phyloP scores from a whole-genome alignment of 2,329 filamentous ascomycete genomes.

The Cladosporium velox region DNA sequence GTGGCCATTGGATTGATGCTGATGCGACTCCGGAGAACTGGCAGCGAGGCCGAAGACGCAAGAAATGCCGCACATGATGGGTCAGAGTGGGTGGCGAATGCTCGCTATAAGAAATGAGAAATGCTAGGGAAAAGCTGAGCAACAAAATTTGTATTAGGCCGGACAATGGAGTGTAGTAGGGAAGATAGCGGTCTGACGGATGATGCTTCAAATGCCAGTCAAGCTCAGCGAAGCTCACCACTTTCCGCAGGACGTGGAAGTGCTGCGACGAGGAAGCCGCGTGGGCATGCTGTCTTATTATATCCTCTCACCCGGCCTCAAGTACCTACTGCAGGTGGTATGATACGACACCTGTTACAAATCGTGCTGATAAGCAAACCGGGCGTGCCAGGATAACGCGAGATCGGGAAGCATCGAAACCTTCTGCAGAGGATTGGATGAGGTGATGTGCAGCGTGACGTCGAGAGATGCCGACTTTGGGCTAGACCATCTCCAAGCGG shows the following conservation, averaged over 20 bases:
- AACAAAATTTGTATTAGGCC: not conserved
- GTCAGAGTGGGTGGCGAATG: not conserved
- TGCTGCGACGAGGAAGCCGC: not conserved
- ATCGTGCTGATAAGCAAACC: constrained; percentile 16
- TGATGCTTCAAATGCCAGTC: not conserved
- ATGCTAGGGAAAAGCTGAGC: not conserved
- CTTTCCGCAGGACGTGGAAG: not conserved
- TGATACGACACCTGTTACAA: constrained; percentile 1
- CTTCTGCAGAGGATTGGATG: not conserved
- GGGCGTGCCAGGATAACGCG: constrained; percentile 4
- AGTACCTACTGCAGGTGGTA: constrained; percentile 1
- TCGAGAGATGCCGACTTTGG: constrained; percentile 15
- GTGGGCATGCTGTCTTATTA: not conserved
- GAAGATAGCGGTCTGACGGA: not conserved
- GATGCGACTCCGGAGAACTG: constrained; percentile 2
- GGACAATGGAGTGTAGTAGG: not conserved
- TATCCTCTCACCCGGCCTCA: not conserved
- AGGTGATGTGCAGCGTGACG: constrained; percentile 20
- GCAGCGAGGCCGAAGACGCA: constrained; percentile 30
- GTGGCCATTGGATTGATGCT: constrained; percentile 23
- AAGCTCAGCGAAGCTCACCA: not conserved
- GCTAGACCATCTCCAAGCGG: constrained; percentile 2
- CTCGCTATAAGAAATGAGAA: not conserved
- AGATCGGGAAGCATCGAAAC: not conserved
- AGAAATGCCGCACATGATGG: constrained; percentile 36